phyloP scores from a whole-genome alignment of 345 rosid species.

The Syzygium jambos region DNA sequence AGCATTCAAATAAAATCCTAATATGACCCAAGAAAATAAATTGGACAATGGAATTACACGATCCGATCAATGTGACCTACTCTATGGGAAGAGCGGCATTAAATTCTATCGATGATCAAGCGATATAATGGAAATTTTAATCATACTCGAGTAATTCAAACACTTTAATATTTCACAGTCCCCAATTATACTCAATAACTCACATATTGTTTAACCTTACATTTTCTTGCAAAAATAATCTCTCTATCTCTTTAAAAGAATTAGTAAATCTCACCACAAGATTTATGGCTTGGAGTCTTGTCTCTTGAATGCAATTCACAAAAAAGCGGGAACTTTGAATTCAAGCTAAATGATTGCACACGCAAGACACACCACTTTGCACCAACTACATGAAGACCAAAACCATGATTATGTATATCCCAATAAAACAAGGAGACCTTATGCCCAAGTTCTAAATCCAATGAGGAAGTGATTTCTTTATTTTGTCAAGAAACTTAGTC shows the following conservation, averaged over 20 bases:
- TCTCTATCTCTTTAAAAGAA: background rate
- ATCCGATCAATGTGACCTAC: background rate
- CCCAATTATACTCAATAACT: background rate
- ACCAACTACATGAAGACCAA: background rate
- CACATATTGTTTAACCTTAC: background rate
- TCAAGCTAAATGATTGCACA: background rate
- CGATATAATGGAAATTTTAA: background rate
- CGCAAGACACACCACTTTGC: background rate
- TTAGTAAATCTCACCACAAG: background rate
- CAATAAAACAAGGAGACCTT: background rate
- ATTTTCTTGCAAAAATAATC: background rate
- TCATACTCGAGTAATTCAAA: accelerated
- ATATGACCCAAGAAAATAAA: background rate
- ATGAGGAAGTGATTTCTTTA: background rate
- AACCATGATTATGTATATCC: background rate
- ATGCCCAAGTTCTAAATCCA: background rate
- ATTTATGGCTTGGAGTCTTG: background rate
- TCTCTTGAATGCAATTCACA: background rate
- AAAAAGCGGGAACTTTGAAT: background rate
- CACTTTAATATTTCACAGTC: accelerated
- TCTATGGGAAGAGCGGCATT: background rate
- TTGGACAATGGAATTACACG: background rate
- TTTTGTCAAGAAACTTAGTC: background rate
- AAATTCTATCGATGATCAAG: accelerated
- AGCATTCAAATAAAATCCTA: background rate